Evolutionary conservation across 169 alveolate genomes (phyloP).

Genomic region (Plasmodium adleri): DNA sequence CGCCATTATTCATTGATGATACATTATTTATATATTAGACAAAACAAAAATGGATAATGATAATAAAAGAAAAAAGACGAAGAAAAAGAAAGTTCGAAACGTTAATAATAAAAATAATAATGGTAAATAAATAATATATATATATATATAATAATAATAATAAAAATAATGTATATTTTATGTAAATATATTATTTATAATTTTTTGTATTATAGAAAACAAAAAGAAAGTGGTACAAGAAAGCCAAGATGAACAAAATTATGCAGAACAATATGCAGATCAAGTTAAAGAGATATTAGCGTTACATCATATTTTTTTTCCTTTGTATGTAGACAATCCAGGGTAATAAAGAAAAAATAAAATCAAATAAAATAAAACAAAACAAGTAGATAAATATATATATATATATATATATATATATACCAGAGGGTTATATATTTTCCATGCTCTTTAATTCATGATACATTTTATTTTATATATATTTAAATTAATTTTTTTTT

Average conservation of each 20-base stretch:
- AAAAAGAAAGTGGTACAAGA: conserved; percentile 13
- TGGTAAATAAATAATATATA: neutral
- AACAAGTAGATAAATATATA: no score
- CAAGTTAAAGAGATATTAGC: conserved; percentile 64
- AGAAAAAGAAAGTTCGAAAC: conserved; percentile 18
- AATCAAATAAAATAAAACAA: neutral
- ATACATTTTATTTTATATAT: neutral
- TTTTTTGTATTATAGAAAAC: conserved; percentile 12
- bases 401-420: no score
- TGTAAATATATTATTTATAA: neutral
- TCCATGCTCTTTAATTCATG: neutral
- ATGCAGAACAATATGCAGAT: conserved; percentile 23
- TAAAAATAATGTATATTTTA: conserved; percentile 3
- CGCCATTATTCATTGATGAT: no score
- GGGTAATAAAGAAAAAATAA: conserved; percentile 18
- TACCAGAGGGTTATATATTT: neutral
- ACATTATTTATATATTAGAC: conserved; percentile 4
- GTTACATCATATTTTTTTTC: conserved; percentile 58
- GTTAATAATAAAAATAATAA: conserved; percentile 11
- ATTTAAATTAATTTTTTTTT: no score
- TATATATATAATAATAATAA: neutral
- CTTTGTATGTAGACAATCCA: conserved; percentile 43
- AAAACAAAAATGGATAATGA: conserved; percentile 22
- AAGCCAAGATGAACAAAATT: conserved; percentile 24
- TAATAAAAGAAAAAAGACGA: conserved; percentile 33